These are phyloP conservation scores for Glycine latifolia DNA, from an alignment of 306 rosid species.

Conservation along the genomic window DNA sequence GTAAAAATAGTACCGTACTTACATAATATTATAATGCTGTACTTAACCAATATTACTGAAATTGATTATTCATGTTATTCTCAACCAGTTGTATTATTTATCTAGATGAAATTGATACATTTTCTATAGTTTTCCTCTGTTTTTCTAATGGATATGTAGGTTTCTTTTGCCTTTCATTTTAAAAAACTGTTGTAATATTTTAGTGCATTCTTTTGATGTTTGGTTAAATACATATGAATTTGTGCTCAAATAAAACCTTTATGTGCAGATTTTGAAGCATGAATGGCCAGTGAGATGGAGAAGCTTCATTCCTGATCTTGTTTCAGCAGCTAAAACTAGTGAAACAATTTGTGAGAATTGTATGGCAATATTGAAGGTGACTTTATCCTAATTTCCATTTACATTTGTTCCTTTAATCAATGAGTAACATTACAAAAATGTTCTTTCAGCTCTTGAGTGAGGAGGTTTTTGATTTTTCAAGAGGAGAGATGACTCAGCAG, in stretches of 20 bases:
- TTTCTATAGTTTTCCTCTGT: not conserved
- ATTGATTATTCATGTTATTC: not conserved
- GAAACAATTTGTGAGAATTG: slow-evolving; percentile 94
- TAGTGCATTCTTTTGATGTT: not conserved
- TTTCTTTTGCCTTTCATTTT: not conserved
- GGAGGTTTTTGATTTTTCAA: slow-evolving; percentile 59
- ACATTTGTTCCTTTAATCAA: slow-evolving; percentile 15
- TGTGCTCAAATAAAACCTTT: not conserved
- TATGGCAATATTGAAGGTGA: slow-evolving; percentile 84
- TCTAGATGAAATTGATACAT: slow-evolving; percentile 9
- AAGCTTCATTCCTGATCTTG: slow-evolving; percentile 89
- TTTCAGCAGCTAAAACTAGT: slow-evolving; percentile 84
- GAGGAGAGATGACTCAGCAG: slow-evolving; percentile 62
- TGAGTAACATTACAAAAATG: slow-evolving; percentile 23
- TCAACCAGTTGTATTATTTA: slow-evolving; percentile 18
- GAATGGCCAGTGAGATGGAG: slow-evolving; percentile 93
- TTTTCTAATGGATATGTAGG: slow-evolving; percentile 12
- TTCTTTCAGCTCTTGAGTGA: slow-evolving; percentile 55
- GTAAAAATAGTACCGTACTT: slow-evolving; percentile 42
- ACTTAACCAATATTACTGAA: not conserved
- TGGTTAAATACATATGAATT: not conserved
- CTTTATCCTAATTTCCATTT: not conserved
- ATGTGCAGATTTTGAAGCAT: slow-evolving; percentile 84
- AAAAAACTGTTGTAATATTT: not conserved
- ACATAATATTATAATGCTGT: not conserved